Percentiles rank a stretch among this genome's conserved stretches.
Conservation (phyloP, 2,329 filamentous ascomycete genomes). For the Penicillium digitatum region DNA sequence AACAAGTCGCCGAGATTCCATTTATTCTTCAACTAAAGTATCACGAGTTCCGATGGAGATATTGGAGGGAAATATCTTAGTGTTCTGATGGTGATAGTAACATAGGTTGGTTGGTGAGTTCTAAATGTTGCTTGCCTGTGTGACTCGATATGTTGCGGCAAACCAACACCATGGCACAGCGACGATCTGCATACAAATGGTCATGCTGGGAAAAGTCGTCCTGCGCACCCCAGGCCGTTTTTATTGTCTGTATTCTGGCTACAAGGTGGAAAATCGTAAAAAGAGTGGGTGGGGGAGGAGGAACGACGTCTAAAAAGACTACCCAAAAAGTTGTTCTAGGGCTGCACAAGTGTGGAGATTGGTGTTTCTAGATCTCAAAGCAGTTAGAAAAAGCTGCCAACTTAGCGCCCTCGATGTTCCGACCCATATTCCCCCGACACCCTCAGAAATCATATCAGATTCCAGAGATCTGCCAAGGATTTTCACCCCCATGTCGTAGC, state of each 20-base stretch:
- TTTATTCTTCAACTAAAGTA: background rate
- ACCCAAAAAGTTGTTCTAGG: background rate
- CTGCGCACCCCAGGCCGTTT: background rate
- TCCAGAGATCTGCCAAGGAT: conserved; percentile 16
- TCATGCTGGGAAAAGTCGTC: background rate
- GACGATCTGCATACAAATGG: background rate
- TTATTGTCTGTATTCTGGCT: background rate
- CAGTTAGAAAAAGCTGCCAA: conserved; percentile 15
- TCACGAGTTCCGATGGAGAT: background rate
- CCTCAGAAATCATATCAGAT: conserved; percentile 22
- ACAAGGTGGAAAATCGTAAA: too few relatives aligned
- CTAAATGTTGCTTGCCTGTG: too few relatives aligned
- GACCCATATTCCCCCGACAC: conserved; percentile 21
- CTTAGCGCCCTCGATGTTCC: conserved; percentile 24
- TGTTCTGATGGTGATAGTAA: background rate
- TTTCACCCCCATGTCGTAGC: conserved; percentile 18
- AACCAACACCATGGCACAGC: background rate
- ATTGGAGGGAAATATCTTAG: background rate
- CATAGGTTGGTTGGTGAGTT: background rate
- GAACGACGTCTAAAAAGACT: background rate
- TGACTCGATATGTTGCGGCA: background rate
- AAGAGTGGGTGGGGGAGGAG: too few relatives aligned
- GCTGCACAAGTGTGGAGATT: background rate
- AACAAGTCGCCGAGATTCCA: background rate
- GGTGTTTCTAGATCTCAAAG: conserved; percentile 1